Percentiles rank a stretch among this genome's conserved stretches.
These are phyloP conservation scores for Zoysia japonica DNA, from an alignment of 176 grass and related monocot genomes.

Conservation along the genomic window DNA sequence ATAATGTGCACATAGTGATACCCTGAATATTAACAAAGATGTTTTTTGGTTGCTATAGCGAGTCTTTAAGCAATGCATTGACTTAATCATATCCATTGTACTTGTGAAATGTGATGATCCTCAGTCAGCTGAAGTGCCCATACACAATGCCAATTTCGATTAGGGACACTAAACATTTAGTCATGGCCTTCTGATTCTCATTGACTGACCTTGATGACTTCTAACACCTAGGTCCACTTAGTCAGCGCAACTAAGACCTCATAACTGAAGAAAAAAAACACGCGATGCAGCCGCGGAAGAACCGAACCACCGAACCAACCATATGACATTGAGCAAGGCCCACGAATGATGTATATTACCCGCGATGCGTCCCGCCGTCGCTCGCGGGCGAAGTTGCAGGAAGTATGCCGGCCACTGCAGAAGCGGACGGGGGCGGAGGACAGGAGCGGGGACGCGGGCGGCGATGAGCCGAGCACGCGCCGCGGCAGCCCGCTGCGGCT, in stretches of 20 bases:
- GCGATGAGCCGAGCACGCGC: background rate
- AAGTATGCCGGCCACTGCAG: background rate
- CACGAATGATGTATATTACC: background rate
- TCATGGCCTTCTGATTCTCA: background rate
- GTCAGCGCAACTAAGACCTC: background rate
- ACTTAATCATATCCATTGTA: constrained; percentile 2
- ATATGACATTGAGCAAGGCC: background rate
- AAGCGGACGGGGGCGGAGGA: constrained; percentile 25
- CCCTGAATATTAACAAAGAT: background rate
- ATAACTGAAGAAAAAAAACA: background rate
- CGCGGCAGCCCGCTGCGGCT: background rate
- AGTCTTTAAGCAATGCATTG: background rate
- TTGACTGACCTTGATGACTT: background rate
- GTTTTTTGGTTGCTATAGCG: background rate
- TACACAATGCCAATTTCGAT: background rate
- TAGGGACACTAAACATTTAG: background rate
- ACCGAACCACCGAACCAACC: background rate
- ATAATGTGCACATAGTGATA: background rate
- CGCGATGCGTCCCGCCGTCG: constrained; percentile 19
- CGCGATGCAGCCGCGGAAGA: background rate
- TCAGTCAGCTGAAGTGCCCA: background rate
- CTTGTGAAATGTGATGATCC: background rate
- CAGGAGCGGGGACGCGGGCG: background rate
- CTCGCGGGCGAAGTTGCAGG: background rate
- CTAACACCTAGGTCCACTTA: background rate